Conservation (phyloP, 1,284 basidiomycete genomes). For the Singerocomus inundabilis region DNA sequence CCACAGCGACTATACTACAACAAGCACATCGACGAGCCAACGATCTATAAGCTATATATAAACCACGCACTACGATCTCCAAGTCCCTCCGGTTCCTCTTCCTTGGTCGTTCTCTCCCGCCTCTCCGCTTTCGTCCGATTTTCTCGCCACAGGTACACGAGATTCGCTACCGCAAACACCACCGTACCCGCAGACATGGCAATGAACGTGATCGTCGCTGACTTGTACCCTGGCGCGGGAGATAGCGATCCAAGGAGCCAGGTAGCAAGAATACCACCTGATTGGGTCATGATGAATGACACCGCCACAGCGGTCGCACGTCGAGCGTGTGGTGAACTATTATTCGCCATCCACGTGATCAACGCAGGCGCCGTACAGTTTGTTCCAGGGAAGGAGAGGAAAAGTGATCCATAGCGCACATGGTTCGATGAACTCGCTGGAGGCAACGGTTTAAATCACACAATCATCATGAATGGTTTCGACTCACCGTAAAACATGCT, state of each 20-base stretch:
- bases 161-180: slow-evolving; percentile 32
- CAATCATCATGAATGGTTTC: background rate
- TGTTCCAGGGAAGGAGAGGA: slow-evolving; percentile 47
- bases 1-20: too few species aligned
- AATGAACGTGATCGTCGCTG: slow-evolving; percentile 40
- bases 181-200: slow-evolving; percentile 36
- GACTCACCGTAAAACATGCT: slow-evolving; percentile 46
- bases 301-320: slow-evolving; percentile 55
- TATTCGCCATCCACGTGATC: slow-evolving; percentile 59
- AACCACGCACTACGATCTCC: slow-evolving; percentile 36
- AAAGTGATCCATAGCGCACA: slow-evolving; percentile 50
- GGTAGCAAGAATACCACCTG: slow-evolving; percentile 54
- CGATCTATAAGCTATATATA: too few species aligned
- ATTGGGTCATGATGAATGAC: slow-evolving; percentile 50
- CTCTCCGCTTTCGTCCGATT: slow-evolving; percentile 24
- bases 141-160: slow-evolving; percentile 24
- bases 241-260: slow-evolving; percentile 50
- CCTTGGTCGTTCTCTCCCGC: slow-evolving; percentile 12
- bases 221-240: slow-evolving; percentile 41
- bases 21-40: too few species aligned
- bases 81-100: slow-evolving; percentile 21
- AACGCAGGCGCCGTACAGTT: slow-evolving; percentile 44
- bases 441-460: background rate
- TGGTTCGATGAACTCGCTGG: slow-evolving; percentile 30
- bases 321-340: slow-evolving; percentile 53